Base-by-base conservation (phyloP, 2,329 filamentous ascomycete species). In the Colletotrichum sidae region DNA sequence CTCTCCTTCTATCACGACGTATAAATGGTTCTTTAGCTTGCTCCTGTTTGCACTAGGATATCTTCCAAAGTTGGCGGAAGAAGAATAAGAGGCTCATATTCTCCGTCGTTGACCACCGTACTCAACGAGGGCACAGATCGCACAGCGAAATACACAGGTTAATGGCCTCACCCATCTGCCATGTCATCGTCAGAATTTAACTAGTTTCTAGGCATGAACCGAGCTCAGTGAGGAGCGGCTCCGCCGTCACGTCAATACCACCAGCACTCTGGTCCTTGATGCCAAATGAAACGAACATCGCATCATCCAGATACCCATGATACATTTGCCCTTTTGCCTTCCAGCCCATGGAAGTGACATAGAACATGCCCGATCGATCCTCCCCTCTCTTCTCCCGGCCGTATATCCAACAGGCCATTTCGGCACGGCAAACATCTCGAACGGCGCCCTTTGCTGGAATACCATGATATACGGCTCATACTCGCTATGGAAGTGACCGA, bases 311-410 rank as follows among this genome's bases (percentile, higher is more conserved):
- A 59, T 82, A 87, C 0, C 86, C 87, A 69, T 88, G 83, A 67
- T 88, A 88, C 37, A 72, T 80, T 66, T 80, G 74, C 0, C 77
- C 79, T 0, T 73, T 72, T 0, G 67, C 71, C 71, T 83, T 86
- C 86, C 87, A 89, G 65, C 79, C 85, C 38, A 88, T 82, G 0
- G 81, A 84, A 0, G 85, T 88, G 0, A 88, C 76, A 66, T 88
- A 89, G 35, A 89, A 75, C 84, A 88, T 86, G 69, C 87, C 83
- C 0, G 80, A 81, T 33, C 79, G 77, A 1, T 73, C 65, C 8
- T 76, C 72, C 1, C 70, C 70, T 55, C 73, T 68, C 10, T 69
- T 70, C 15, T 75, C 70, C 33, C 86, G 78, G 0, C 87, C 87
- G 50, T 81, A 75, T 38, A 88, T 84, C 86, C 86, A 0, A 88